These are phyloP conservation scores for Murraya koenigii DNA, from an alignment of 345 rosid species.

Conservation along the genomic window DNA sequence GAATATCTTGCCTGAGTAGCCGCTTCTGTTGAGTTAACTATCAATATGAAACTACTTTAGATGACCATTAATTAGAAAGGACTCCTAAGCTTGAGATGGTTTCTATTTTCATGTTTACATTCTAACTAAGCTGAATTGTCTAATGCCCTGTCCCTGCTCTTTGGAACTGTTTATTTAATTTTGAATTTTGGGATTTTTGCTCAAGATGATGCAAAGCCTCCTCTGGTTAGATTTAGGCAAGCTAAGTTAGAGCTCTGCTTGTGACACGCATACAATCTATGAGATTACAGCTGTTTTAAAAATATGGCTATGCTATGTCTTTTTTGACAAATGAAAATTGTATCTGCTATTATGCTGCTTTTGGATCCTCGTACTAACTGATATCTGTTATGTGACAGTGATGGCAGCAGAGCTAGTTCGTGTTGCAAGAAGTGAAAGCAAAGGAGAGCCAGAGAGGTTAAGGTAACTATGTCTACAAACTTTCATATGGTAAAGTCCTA, in stretches of 20 bases:
- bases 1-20: background rate
- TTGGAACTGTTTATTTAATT: background rate
- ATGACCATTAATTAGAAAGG: background rate
- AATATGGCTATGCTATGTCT: background rate
- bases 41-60: background rate
- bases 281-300: background rate
- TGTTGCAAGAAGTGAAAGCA: conserved; percentile 65
- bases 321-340: background rate
- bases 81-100: background rate
- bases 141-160: background rate
- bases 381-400: conserved; percentile 40
- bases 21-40: background rate
- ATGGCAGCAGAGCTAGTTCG: conserved; percentile 97
- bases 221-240: background rate
- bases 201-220: background rate
- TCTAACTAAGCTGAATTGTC: background rate
- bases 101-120: background rate
- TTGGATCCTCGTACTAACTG: background rate
- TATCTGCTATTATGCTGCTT: background rate
- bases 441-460: conserved; percentile 77
- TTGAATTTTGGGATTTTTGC: background rate
- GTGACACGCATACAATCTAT: background rate
- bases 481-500: background rate
- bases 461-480: conserved; percentile 39
- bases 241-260: background rate